These are phyloP conservation scores for Vitis hybrid DNA, from an alignment of 177 flowering plant genomes.

Conservation along the genomic window DNA sequence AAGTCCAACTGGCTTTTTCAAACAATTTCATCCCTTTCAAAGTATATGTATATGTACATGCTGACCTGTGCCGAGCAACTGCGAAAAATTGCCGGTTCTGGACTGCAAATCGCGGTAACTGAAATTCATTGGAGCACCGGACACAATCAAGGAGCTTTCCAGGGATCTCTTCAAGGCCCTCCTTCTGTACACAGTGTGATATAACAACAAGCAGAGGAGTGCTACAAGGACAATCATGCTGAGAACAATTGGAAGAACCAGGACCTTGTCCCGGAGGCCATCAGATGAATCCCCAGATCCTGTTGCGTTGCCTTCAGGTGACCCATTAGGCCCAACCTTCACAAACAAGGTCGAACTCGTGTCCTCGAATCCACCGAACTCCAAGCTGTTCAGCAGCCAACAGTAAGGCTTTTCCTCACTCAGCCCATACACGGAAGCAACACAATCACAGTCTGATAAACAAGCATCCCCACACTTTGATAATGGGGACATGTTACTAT, in stretches of 20 bases:
- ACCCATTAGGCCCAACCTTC: slow-evolving; percentile 48
- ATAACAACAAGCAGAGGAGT: slow-evolving; percentile 58
- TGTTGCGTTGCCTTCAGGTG: slow-evolving; percentile 12
- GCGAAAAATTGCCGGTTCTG: slow-evolving; percentile 63
- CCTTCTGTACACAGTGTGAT: slow-evolving; percentile 48
- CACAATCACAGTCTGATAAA: slow-evolving; percentile 69
- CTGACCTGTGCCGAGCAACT: slow-evolving; percentile 74
- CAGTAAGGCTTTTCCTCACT: slow-evolving; percentile 65
- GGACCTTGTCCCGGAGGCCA: slow-evolving; percentile 35
- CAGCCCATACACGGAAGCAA: slow-evolving; percentile 62
- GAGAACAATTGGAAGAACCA: slow-evolving; percentile 71
- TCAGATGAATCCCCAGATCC: slow-evolving; percentile 22
- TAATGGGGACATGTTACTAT: slow-evolving; percentile 48
- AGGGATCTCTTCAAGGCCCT: slow-evolving; percentile 42
- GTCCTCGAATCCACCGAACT: slow-evolving; percentile 82
- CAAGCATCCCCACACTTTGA: slow-evolving; percentile 76
- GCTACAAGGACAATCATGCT: slow-evolving; percentile 52
- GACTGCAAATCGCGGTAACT: slow-evolving; percentile 65
- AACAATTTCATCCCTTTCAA: not conserved
- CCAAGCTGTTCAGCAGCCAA: slow-evolving; percentile 74
- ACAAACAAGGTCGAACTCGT: slow-evolving; percentile 73
- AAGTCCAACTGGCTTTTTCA: not conserved
- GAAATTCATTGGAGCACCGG: slow-evolving; percentile 73
- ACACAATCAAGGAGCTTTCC: slow-evolving; percentile 43
- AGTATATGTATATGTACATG: not conserved